Base-by-base conservation (phyloP, 2,329 filamentous ascomycete species). In the Sporothrix variecibatus region DNA sequence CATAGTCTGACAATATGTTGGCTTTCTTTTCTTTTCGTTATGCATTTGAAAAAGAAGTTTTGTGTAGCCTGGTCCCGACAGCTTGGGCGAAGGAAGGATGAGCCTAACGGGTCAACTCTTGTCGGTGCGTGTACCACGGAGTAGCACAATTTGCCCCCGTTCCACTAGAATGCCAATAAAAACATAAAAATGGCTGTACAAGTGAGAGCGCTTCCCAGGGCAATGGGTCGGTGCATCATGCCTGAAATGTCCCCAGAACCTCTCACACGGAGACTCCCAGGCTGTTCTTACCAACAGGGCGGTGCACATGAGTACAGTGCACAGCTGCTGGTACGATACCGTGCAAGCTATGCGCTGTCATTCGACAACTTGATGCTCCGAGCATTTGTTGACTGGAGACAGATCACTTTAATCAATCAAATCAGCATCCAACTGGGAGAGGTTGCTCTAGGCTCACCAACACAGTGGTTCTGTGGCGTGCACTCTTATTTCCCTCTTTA, bases 61-160 rank as follows among this genome's bases (percentile, higher is more conserved):
- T 28, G 62, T 46, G 38, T 20, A 46, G 23, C 62, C 38, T 17
- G 15, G 65, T 68, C 65, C 65, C 40, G 65, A 68, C 65, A 68
- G 65, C 9, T 68, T 68, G 65, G 65, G 43, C 23, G 43, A 49
- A 51, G 65, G 43, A 68, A 68, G 43, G 65, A 51, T 9, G 64
- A 51, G 64, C 64, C 64, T 49, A n/a, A 17, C 26, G 23, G 43
- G 43, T 11, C 26, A 68, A 43, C 43, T 34, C 43, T 20, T 43
- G 62, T 23, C 34, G 31, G 58, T 12, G 38, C 8, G 26, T 51
- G 62, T 23, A 23, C 58, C 58, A 11, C 38, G 23, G 62, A 46
- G 38, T 26, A 20, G 62, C 11, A 67, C 38, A 12, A 67, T 46
- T 43, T n/a, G 62, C 62, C 38, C 11, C n/a, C 31, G n/a, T 4